These are phyloP conservation scores for Capsicum pubescens DNA, from an alignment of 257 asterid species.

Conservation along the genomic window DNA sequence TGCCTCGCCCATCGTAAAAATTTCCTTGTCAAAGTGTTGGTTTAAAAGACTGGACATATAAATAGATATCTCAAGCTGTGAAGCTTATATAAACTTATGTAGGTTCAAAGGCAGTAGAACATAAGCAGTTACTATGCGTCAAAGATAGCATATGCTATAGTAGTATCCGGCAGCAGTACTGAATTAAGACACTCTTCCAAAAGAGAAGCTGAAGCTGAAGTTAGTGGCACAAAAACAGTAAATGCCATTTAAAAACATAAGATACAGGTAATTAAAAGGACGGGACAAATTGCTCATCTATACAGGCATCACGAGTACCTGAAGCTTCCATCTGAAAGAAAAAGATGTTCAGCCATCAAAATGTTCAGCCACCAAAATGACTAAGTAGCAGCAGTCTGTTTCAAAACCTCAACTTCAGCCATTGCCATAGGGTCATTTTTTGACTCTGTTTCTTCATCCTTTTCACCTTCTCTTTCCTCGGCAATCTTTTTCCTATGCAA, in stretches of 20 bases:
- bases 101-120: background rate
- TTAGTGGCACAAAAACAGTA: background rate
- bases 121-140: background rate
- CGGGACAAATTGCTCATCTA: slow-evolving; percentile 16
- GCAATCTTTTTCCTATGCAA: slow-evolving; percentile 86
- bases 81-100: background rate
- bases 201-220: background rate
- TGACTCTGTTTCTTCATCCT: slow-evolving; percentile 55
- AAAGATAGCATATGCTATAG: background rate
- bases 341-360: background rate
- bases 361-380: background rate
- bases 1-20: too few species aligned
- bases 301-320: slow-evolving; percentile 17
- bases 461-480: slow-evolving; percentile 88
- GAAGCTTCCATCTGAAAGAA: background rate
- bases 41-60: background rate
- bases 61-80: background rate
- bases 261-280: background rate
- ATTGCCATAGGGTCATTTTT: slow-evolving; percentile 68
- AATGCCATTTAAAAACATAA: background rate
- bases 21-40: too few species aligned
- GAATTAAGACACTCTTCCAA: too few species aligned
- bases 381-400: slow-evolving; percentile 49
- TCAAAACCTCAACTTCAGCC: slow-evolving; percentile 80
- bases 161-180: background rate